Evolutionary conservation across 2,329 filamentous ascomycete species (phyloP).

Genomic region (Ceratocystis lukuohia): DNA sequence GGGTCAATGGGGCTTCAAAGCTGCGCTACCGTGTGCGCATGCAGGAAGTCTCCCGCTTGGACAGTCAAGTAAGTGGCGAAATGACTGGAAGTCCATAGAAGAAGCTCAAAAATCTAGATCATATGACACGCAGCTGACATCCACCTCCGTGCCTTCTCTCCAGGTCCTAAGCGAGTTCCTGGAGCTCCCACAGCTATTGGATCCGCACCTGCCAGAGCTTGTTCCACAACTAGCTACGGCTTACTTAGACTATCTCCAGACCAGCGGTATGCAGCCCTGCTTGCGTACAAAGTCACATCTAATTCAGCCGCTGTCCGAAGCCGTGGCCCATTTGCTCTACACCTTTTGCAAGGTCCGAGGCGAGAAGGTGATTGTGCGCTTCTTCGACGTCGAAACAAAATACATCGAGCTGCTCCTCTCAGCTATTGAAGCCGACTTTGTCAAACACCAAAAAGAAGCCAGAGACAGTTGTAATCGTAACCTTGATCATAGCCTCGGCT

Average conservation of each 20-base stretch:
- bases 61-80: constrained; percentile 31
- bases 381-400: constrained; percentile 78
- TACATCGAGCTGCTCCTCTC: constrained; percentile 69
- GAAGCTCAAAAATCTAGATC: constrained; percentile 18
- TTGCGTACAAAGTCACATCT: constrained; percentile 28
- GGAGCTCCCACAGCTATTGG: constrained; percentile 85
- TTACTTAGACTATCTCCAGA: constrained; percentile 54
- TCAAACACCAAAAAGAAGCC: neutral
- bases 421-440: constrained; percentile 52
- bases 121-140: constrained; percentile 21
- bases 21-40: constrained; percentile 38
- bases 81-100: neutral
- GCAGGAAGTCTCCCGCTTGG: constrained; percentile 36
- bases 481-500: constrained; percentile 19
- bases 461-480: constrained; percentile 7
- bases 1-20: constrained; percentile 31
- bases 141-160: neutral
- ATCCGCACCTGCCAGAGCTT: constrained; percentile 64
- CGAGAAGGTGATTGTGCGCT: constrained; percentile 80
- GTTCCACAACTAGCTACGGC: constrained; percentile 62
- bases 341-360: constrained; percentile 89
- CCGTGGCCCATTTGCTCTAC: constrained; percentile 70
- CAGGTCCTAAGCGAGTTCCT: constrained; percentile 73
- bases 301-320: constrained; percentile 47
- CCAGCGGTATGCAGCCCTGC: constrained; percentile 29